Conservation (phyloP, 1,284 basidiomycete species). For the Xerocomus alliaceus region DNA sequence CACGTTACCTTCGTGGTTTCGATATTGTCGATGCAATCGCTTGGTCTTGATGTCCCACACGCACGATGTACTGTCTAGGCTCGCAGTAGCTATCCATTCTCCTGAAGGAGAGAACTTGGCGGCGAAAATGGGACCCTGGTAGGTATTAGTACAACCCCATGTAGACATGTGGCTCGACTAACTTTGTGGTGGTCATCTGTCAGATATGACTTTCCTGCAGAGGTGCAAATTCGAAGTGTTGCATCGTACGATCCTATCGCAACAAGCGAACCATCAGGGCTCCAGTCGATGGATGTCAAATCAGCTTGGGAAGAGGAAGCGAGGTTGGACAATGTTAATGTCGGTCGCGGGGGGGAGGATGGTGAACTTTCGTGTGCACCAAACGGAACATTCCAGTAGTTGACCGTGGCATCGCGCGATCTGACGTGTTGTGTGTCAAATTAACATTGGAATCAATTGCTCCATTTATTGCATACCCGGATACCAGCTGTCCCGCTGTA, state of each 20-base stretch:
- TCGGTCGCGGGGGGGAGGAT: constrained; percentile 36
- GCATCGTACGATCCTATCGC: constrained; percentile 80
- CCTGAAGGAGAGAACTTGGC: constrained; percentile 75
- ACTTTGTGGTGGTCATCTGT: constrained; percentile 69
- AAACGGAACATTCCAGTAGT: constrained; percentile 75
- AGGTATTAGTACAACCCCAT: constrained; percentile 24
- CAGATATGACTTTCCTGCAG: constrained; percentile 64
- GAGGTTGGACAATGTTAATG: constrained; percentile 58
- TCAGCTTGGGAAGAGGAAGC: constrained; percentile 58
- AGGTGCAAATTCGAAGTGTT: constrained; percentile 66
- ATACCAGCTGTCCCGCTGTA: constrained; percentile 66
- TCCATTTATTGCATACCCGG: constrained; percentile 60
- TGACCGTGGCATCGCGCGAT: constrained; percentile 77
- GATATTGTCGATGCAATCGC: constrained; percentile 65
- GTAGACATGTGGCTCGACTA: constrained; percentile 25
- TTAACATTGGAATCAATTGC: not conserved
- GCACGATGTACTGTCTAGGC: constrained; percentile 75
- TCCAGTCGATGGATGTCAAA: constrained; percentile 79
- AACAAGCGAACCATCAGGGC: constrained; percentile 68
- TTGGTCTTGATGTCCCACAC: constrained; percentile 78
- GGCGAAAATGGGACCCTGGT: constrained; percentile 77
- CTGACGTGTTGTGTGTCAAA: constrained; percentile 45
- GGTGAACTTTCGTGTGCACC: constrained; percentile 42
- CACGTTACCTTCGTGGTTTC: constrained; percentile 65
- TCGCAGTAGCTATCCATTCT: constrained; percentile 72